These are phyloP conservation scores for Blastocystis sp. DNA, from an alignment of 352 stramenopile species.

Conservation along the genomic window DNA sequence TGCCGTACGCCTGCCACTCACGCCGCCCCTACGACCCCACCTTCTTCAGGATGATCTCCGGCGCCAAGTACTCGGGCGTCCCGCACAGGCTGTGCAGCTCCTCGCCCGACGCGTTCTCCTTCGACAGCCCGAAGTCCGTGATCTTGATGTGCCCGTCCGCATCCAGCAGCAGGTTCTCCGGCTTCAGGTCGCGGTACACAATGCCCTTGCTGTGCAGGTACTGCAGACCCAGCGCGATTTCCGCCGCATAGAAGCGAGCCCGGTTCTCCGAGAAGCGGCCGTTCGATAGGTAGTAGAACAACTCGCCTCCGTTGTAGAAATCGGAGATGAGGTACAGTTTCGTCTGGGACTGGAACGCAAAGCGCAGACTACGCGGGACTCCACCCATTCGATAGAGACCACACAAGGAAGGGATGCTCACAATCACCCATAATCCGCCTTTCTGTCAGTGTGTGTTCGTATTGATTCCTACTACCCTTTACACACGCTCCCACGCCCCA, in stretches of 20 bases:
- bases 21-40: constrained; percentile 71
- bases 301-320: constrained; percentile 83
- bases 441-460: constrained; percentile 82
- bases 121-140: constrained; percentile 79
- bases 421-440: constrained; percentile 81
- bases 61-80: constrained; percentile 83
- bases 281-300: constrained; percentile 84
- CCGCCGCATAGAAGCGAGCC: constrained; percentile 34
- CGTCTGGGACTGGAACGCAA: constrained; percentile 73
- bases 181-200: constrained; percentile 73
- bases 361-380: constrained; percentile 76
- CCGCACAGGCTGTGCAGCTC: constrained; percentile 78
- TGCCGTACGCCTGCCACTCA: too few species aligned
- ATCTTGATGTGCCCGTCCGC: constrained; percentile 85
- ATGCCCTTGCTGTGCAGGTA: constrained; percentile 83
- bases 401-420: constrained; percentile 86
- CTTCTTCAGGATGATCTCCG: constrained; percentile 80
- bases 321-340: constrained; percentile 84
- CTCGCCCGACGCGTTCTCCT: constrained; percentile 74
- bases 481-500: constrained; percentile 76
- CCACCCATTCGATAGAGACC: background rate
- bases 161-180: constrained; percentile 72
- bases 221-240: constrained; percentile 73
- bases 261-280: constrained; percentile 83
- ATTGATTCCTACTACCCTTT: constrained; percentile 87